Evolutionary conservation across 1,139 yeast genomes (phyloP), one percentile per base, ranked within the genome.

Genomic region (Blastobotrys buckinghamii): DNA sequence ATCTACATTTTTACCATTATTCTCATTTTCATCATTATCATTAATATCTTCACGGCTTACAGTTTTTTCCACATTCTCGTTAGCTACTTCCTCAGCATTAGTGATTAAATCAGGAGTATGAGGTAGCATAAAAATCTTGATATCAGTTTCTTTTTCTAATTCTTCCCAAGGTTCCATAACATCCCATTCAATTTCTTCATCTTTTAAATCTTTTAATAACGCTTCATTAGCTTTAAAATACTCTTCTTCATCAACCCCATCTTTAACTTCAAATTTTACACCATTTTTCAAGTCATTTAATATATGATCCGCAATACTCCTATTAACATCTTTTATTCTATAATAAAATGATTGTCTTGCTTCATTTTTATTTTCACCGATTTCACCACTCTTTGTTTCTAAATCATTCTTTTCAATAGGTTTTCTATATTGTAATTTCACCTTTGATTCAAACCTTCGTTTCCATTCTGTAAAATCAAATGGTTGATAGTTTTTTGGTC

Each of bases 381-480:
- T 15, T 9, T 9, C 38, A 17, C 24, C 24, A 22, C n/a, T n/a
- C n/a, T 22, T 22, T 22, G 7, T 22, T 22, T 22, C 24, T 22
- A 22, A 22, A 22, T 22, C 24, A 5, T 4, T 5, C 7, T 22
- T 22, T 5, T 4, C 7, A 22, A 22, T 7, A 22, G 24, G 24
- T 22, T 22, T n/a, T n/a, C n/a, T 22, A 22, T 5, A 22, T 22
- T 22, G 4, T 7, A 22, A 22, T 22, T 37, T 13, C 26, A 29
- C 20, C 15, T 24, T 6, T 20, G 5, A 16, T 20, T 35, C 24
- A n/a, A 17, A 8, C 7, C 24, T 20, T 12, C 9, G 5, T 39
- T 57, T 60, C 69, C 69, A 66, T 39, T 64, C 66, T 4, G 47
- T 47, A 50, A 59, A 56, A n/a, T 57, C 55, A 6, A 61, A 57